Conservation (phyloP, 306 rosid genomes). For the Dryas octopetala region DNA sequence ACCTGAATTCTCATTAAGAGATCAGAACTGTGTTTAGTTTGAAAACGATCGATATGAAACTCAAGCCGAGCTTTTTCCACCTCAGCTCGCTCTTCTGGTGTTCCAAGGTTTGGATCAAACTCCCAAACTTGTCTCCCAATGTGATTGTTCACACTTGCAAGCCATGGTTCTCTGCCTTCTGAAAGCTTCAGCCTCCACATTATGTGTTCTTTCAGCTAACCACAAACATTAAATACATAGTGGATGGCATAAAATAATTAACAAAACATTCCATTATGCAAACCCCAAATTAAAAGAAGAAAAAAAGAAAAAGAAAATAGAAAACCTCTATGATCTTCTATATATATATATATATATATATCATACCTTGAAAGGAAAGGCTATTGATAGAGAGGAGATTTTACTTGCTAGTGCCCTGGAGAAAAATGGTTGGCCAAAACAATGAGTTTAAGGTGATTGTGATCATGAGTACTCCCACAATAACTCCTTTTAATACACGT, state of each 20-base stretch:
- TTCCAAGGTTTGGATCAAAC: constrained; percentile 48
- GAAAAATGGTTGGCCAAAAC: neutral
- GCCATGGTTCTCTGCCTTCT: constrained; percentile 34
- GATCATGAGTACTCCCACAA: neutral
- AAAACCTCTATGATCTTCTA: no score
- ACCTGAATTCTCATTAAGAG: constrained; percentile 77
- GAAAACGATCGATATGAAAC: constrained; percentile 52
- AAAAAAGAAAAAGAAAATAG: no score
- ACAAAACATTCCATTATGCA: no score
- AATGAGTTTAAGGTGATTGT: neutral
- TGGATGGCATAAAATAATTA: no score
- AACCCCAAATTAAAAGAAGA: no score
- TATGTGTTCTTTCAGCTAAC: neutral
- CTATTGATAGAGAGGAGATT: no score
- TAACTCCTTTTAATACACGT: neutral
- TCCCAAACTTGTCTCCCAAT: constrained; percentile 78
- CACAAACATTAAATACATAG: no score
- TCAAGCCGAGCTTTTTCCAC: constrained; percentile 37
- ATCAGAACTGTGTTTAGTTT: constrained; percentile 57
- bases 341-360: no score
- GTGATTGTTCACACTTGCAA: constrained; percentile 49
- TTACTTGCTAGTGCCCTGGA: no score
- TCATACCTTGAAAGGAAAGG: no score
- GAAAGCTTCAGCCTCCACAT: constrained; percentile 74
- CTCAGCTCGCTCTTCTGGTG: constrained; percentile 36